Percentiles rank a stretch among this genome's conserved stretches.
Evolutionary conservation across 257 asterid genomes (phyloP).

Genomic region (Petunia secreta): DNA sequence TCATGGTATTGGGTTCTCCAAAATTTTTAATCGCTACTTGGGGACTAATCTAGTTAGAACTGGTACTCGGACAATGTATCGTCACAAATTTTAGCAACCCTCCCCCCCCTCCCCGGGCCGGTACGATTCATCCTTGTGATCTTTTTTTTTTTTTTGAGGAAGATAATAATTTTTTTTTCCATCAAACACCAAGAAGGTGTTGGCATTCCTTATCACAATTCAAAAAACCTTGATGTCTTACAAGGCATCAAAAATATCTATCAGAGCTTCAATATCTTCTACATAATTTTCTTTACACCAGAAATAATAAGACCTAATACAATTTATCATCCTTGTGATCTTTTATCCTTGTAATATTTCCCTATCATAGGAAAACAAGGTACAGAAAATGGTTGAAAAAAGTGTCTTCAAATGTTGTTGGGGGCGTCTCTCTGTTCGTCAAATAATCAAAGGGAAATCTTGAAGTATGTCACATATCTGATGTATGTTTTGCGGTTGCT

Average conservation of each 20-base stretch:
- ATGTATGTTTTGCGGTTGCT: not conserved
- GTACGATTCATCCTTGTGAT: not conserved
- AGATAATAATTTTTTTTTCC: too few species aligned
- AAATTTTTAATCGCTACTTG: not conserved
- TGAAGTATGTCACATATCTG: not conserved
- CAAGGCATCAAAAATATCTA: too few species aligned
- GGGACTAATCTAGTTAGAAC: not conserved
- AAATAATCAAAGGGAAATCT: too few species aligned
- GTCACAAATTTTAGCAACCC: not conserved
- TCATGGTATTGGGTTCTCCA: not conserved
- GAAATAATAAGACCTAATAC: too few species aligned
- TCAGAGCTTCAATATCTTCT: too few species aligned
- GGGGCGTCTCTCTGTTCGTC: too few species aligned
- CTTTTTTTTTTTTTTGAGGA: not conserved
- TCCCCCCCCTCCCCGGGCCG: too few species aligned
- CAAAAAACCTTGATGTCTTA: too few species aligned
- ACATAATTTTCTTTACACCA: too few species aligned
- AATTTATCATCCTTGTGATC: not conserved
- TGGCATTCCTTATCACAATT: too few species aligned
- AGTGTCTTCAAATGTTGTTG: not conserved
- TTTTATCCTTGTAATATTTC: conserved; percentile 9
- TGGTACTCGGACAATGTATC: not conserved
- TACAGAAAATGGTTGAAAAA: too few species aligned
- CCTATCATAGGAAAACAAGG: not conserved
- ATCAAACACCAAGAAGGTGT: too few species aligned